Conservation (phyloP, 495 filamentous ascomycete genomes). For the Aspergillus carlsbadensis region DNA sequence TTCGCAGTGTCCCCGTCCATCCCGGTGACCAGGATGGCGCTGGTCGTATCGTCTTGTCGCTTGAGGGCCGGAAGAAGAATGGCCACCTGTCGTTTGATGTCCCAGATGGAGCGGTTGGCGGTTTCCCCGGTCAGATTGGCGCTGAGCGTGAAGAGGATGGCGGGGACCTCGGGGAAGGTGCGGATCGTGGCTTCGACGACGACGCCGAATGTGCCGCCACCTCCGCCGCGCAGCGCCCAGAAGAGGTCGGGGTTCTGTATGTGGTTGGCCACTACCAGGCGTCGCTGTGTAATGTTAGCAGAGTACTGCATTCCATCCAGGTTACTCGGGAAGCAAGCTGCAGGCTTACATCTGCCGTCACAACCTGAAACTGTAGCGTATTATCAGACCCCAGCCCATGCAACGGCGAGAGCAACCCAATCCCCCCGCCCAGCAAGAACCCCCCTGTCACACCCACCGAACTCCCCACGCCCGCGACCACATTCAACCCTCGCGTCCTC, state of each 20-base stretch:
- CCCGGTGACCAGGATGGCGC: not conserved
- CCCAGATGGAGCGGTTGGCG: constrained; percentile 25
- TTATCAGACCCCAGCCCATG: constrained; percentile 55
- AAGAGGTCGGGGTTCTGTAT: constrained; percentile 55
- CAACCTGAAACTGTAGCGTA: constrained; percentile 35
- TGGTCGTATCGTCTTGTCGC: not conserved
- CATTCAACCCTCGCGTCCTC: not conserved
- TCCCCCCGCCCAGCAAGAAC: constrained; percentile 5
- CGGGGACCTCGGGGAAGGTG: constrained; percentile 31
- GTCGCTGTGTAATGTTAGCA: constrained; percentile 12
- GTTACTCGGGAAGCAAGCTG: not conserved
- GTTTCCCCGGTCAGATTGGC: not conserved
- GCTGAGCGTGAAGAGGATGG: constrained; percentile 31
- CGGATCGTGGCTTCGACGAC: constrained; percentile 45
- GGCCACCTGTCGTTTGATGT: constrained; percentile 19
- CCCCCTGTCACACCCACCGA: not conserved
- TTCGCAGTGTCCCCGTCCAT: not conserved
- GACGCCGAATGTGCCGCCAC: constrained; percentile 50
- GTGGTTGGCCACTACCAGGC: constrained; percentile 40
- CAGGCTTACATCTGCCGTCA: constrained; percentile 22
- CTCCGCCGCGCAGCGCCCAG: constrained; percentile 52
- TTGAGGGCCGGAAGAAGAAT: not conserved
- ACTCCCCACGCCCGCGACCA: not conserved
- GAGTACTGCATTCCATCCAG: not conserved
- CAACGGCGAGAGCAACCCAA: constrained; percentile 39